These are phyloP conservation scores for Penicillium longicatenatum DNA, from an alignment of 495 filamentous ascomycete species.

Conservation along the genomic window DNA sequence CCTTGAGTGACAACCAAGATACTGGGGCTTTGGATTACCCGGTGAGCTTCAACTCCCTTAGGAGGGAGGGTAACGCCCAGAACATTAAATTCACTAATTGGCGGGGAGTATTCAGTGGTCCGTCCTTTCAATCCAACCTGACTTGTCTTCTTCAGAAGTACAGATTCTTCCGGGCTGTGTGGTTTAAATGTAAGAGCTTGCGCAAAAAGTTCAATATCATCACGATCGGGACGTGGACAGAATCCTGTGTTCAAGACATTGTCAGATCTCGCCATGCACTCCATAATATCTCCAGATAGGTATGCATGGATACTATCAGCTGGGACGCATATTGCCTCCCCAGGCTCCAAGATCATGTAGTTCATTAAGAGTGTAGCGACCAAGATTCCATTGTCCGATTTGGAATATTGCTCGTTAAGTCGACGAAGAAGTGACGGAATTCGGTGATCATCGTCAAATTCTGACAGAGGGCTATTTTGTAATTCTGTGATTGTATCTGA, in stretches of 20 bases:
- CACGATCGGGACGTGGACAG: slow-evolving; percentile 62
- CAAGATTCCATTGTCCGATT: slow-evolving; percentile 52
- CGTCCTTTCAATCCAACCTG: slow-evolving; percentile 52
- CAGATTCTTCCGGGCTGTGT: slow-evolving; percentile 52
- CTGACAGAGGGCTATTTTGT: slow-evolving; percentile 36
- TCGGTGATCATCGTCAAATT: slow-evolving; percentile 53
- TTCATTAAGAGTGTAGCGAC: slow-evolving; percentile 69
- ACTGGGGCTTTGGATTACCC: slow-evolving; percentile 56
- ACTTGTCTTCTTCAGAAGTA: slow-evolving; percentile 44
- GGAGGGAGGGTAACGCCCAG: slow-evolving; percentile 54
- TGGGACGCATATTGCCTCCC: slow-evolving; percentile 70
- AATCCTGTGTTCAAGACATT: slow-evolving; percentile 76
- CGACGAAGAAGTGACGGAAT: slow-evolving; percentile 61
- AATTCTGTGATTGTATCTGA: slow-evolving; percentile 49
- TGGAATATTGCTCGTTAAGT: slow-evolving; percentile 62
- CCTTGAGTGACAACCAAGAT: slow-evolving; percentile 64
- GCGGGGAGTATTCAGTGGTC: slow-evolving; percentile 61
- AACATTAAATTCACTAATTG: slow-evolving; percentile 73
- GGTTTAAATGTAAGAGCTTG: slow-evolving; percentile 60
- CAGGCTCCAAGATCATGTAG: slow-evolving; percentile 61
- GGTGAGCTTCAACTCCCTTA: slow-evolving; percentile 56
- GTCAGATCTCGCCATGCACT: slow-evolving; percentile 80
- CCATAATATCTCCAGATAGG: slow-evolving; percentile 75
- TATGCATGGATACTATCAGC: slow-evolving; percentile 78
- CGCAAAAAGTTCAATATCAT: slow-evolving; percentile 61